phyloP scores from a whole-genome alignment of 352 stramenopile species.

The Globisporangium parvum region DNA sequence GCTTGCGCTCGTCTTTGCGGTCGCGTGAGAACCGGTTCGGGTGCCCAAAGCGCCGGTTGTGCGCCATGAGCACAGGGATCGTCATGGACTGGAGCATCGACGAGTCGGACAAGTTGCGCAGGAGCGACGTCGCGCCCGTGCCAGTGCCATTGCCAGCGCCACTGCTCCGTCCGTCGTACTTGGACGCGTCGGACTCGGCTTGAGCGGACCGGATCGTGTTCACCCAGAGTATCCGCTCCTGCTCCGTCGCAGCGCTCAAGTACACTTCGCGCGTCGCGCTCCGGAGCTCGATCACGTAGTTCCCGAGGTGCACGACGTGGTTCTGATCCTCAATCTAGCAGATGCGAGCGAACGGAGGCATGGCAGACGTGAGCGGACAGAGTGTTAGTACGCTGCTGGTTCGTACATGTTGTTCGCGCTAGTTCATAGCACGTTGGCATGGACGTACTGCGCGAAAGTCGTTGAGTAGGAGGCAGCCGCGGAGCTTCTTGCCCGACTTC shows the following conservation, averaged over 20 bases:
- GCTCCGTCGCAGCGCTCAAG: slow-evolving; percentile 71
- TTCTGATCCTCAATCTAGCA: slow-evolving; percentile 81
- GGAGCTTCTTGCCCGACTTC: slow-evolving; percentile 74
- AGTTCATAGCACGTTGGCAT: not conserved
- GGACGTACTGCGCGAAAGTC: slow-evolving; percentile 58
- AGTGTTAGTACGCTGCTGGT: not conserved
- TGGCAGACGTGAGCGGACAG: not conserved
- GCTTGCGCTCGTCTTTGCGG: slow-evolving; percentile 52
- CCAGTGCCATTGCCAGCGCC: too few species aligned
- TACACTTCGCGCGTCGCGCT: slow-evolving; percentile 43
- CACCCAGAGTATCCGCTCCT: slow-evolving; percentile 64
- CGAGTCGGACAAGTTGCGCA: slow-evolving; percentile 37
- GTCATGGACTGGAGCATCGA: slow-evolving; percentile 20
- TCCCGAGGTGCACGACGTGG: slow-evolving; percentile 55
- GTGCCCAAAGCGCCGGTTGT: slow-evolving; percentile 19
- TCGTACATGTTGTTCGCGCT: not conserved
- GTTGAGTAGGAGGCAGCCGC: slow-evolving; percentile 35
- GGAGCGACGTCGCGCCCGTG: slow-evolving; percentile 20
- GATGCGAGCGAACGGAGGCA: not conserved
- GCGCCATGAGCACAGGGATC: slow-evolving; percentile 14
- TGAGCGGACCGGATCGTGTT: slow-evolving; percentile 43
- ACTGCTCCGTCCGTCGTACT: slow-evolving; percentile 9
- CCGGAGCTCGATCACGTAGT: slow-evolving; percentile 76
- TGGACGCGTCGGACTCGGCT: slow-evolving; percentile 9
- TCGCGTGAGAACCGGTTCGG: slow-evolving; percentile 46